Conservation (phyloP, 2,329 filamentous ascomycete genomes). For the Ophiocordyceps sinensis region DNA sequence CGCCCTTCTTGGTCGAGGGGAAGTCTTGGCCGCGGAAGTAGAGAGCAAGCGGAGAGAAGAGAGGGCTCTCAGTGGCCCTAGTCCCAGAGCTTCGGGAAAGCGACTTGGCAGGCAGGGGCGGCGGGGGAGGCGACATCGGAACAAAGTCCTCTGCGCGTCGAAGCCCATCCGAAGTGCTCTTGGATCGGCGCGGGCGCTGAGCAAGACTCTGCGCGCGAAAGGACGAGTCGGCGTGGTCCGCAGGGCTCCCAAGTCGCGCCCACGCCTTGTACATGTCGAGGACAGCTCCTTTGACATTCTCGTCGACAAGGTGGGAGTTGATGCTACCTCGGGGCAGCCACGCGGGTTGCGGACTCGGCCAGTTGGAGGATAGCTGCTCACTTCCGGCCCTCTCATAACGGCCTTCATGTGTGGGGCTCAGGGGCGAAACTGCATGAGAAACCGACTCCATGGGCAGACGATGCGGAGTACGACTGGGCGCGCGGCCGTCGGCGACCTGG, state of each 20-base stretch:
- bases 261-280: slow-evolving; percentile 9
- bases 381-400: neutral
- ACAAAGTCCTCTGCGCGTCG: neutral
- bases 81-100: neutral
- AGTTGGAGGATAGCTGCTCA: neutral
- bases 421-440: slow-evolving; percentile 13
- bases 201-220: slow-evolving; percentile 4
- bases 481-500: slow-evolving; percentile 7
- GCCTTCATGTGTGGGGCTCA: slow-evolving; percentile 5
- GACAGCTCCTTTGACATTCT: slow-evolving; percentile 5
- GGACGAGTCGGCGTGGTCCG: slow-evolving; percentile 6
- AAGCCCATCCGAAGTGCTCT: slow-evolving; percentile 14
- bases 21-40: slow-evolving; percentile 25
- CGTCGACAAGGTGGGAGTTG: neutral
- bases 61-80: slow-evolving; percentile 6
- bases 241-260: slow-evolving; percentile 8
- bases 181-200: slow-evolving; percentile 12
- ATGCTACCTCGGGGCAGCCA: neutral
- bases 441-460: slow-evolving; percentile 8
- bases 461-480: slow-evolving; percentile 1
- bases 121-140: neutral
- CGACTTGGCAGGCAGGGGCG: neutral
- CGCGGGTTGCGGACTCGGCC: neutral
- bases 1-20: slow-evolving; percentile 23
- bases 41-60: slow-evolving; percentile 27